These are phyloP conservation scores for Apiospora aurea DNA, from an alignment of 2,329 filamentous ascomycete species.

Conservation along the genomic window DNA sequence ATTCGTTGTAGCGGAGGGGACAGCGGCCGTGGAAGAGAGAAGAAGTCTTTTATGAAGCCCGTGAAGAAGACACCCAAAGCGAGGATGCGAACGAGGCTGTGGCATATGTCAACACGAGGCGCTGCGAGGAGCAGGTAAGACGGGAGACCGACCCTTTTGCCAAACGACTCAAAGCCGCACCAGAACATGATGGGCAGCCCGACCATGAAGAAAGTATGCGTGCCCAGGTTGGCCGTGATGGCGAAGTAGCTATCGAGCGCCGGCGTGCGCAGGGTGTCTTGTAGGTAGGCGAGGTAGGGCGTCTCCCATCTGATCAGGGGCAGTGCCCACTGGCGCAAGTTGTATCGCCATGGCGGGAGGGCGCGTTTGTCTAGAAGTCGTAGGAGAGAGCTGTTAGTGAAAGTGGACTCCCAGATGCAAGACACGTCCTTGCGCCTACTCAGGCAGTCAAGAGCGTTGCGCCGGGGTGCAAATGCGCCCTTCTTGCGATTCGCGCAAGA, in stretches of 20 bases:
- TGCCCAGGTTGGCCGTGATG: conserved; percentile 93
- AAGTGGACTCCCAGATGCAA: neutral
- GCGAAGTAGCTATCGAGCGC: conserved; percentile 96
- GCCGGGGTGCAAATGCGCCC: neutral
- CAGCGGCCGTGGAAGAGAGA: conserved; percentile 88
- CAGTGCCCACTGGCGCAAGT: conserved; percentile 79
- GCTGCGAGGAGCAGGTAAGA: neutral
- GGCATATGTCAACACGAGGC: conserved; percentile 9
- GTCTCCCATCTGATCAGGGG: conserved; percentile 95
- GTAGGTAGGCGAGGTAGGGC: conserved; percentile 87
- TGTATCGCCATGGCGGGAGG: conserved; percentile 89
- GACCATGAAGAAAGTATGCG: conserved; percentile 99
- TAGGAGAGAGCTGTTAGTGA: conserved; percentile 15
- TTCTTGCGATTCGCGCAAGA: neutral
- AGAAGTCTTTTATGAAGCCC: conserved; percentile 92
- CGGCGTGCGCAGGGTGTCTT: conserved; percentile 80
- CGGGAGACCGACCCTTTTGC: conserved; percentile 75
- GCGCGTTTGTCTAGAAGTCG: conserved; percentile 73
- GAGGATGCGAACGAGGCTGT: conserved; percentile 75
- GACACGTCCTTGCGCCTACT: neutral
- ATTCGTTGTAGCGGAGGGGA: conserved; percentile 93
- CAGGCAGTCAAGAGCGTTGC: neutral
- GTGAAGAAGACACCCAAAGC: conserved; percentile 85
- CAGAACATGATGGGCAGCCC: conserved; percentile 94
- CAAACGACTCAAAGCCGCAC: conserved; percentile 87